Evolutionary conservation across 441 rosid genomes (phyloP), one percentile per base, ranked within the genome.

Genomic region (Eruca vesicaria): DNA sequence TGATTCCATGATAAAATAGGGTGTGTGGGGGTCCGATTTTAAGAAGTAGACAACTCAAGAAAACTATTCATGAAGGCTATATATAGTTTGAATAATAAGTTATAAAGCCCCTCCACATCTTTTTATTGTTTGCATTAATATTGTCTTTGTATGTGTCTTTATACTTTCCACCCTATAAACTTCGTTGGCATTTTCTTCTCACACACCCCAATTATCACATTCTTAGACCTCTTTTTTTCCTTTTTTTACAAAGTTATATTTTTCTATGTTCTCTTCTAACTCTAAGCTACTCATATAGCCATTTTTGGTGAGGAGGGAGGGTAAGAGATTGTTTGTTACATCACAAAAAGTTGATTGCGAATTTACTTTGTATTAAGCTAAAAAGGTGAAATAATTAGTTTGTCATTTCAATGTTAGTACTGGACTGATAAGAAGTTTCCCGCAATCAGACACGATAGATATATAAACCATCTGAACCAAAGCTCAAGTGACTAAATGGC

Each of bases 161-260:
- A 20, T 52, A 72, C 73, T 78, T 72, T 78, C 69, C 77, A 72
- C 50, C 65, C 73, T 78, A 66, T 38, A 31, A 52, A 78, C 69
- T 72, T 78, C 65, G 81, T 78, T 72, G 81, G 73, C 73, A 55
- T 72, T 78, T 78, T 72, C 81, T 78, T 72, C 77, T 60, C 69
- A 52, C 66, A 53, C 73, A 78, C 77, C 73, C 77, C 38, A 78
- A 72, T 72, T 19, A 78, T 78, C 69, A 67, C 69, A 72, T 72
- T 72, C 81, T 20, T 61, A 66, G 50, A 77, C 68, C 63, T 71
- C 72, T 53, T 18, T 57, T 71, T 20, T 32, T 15, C 55, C 56
- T 20, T 12, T 28, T 69, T 71, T 50, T 5, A 36, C 45, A 77
- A 59, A 50, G 4, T 50, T 66, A 19, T 59, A 55, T 58, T 66